Conservation (phyloP, 257 asterid genomes). For the Cordia subcordata region DNA sequence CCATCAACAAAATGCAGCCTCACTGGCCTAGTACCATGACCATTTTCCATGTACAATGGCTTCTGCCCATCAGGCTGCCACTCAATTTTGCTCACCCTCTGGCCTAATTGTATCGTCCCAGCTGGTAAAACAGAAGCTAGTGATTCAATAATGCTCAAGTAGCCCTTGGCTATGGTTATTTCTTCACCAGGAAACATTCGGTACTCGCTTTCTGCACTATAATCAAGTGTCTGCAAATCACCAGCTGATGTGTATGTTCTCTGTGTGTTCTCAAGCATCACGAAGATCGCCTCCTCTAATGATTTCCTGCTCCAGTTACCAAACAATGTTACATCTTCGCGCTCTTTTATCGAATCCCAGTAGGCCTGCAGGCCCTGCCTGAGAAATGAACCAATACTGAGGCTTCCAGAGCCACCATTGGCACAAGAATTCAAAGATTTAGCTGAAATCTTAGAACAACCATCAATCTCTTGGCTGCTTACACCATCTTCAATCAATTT, state of each 20-base stretch:
- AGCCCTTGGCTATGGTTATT: slow-evolving; percentile 66
- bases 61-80: slow-evolving; percentile 34
- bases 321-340: slow-evolving; percentile 6
- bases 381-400: slow-evolving; percentile 54
- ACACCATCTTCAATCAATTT: slow-evolving; percentile 25
- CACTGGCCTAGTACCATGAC: slow-evolving; percentile 39
- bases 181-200: slow-evolving; percentile 77
- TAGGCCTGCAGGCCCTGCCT: slow-evolving; percentile 60
- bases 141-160: slow-evolving; percentile 46
- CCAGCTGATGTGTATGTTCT: slow-evolving; percentile 74
- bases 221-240: slow-evolving; percentile 54
- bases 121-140: slow-evolving; percentile 63
- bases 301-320: slow-evolving; percentile 52
- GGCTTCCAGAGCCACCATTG: slow-evolving; percentile 17
- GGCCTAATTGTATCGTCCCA: slow-evolving; percentile 57
- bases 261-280: slow-evolving; percentile 64
- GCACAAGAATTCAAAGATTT: slow-evolving; percentile 12
- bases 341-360: slow-evolving; percentile 25
- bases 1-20: slow-evolving; percentile 66
- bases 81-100: slow-evolving; percentile 49
- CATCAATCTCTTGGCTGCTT: neutral
- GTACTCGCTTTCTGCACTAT: slow-evolving; percentile 65
- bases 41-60: slow-evolving; percentile 4
- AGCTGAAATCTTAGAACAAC: neutral
- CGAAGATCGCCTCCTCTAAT: slow-evolving; percentile 49